A percentile compares a stretch with the other conserved stretches of the same genome.
These are phyloP conservation scores for Globisporangium lucens DNA, from an alignment of 352 stramenopile species.

Conservation along the genomic window DNA sequence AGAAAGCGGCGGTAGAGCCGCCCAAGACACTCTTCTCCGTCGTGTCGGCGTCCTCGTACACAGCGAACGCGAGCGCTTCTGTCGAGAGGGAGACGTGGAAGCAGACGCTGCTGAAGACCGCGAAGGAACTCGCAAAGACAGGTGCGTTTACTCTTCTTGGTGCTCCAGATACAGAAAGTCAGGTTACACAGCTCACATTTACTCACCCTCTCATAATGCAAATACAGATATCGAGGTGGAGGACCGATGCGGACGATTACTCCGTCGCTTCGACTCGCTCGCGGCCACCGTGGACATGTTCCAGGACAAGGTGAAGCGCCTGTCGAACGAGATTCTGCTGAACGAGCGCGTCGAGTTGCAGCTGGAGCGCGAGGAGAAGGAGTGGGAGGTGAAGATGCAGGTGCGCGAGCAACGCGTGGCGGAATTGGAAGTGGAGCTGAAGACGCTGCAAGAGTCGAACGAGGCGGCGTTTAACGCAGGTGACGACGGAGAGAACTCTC, in stretches of 20 bases:
- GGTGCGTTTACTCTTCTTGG: neutral
- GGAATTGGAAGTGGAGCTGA: slow-evolving; percentile 51
- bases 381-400: slow-evolving; percentile 64
- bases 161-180: too few species aligned
- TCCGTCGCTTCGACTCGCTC: slow-evolving; percentile 40
- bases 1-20: neutral
- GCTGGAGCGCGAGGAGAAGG: slow-evolving; percentile 49
- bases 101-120: slow-evolving; percentile 25
- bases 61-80: slow-evolving; percentile 19
- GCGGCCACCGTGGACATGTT: slow-evolving; percentile 30
- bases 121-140: slow-evolving; percentile 19
- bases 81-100: slow-evolving; percentile 26
- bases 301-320: slow-evolving; percentile 31
- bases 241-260: slow-evolving; percentile 30
- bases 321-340: slow-evolving; percentile 38
- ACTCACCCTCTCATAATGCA: neutral
- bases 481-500: neutral
- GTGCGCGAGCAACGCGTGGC: slow-evolving; percentile 40
- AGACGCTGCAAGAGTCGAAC: slow-evolving; percentile 36
- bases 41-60: slow-evolving; percentile 27
- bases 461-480: slow-evolving; percentile 14
- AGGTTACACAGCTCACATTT: neutral
- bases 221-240: slow-evolving; percentile 15
- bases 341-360: slow-evolving; percentile 56
- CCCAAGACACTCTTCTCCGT: slow-evolving; percentile 38